Conservation (phyloP, 2,329 filamentous ascomycete genomes). For the Boeremia exigua region DNA sequence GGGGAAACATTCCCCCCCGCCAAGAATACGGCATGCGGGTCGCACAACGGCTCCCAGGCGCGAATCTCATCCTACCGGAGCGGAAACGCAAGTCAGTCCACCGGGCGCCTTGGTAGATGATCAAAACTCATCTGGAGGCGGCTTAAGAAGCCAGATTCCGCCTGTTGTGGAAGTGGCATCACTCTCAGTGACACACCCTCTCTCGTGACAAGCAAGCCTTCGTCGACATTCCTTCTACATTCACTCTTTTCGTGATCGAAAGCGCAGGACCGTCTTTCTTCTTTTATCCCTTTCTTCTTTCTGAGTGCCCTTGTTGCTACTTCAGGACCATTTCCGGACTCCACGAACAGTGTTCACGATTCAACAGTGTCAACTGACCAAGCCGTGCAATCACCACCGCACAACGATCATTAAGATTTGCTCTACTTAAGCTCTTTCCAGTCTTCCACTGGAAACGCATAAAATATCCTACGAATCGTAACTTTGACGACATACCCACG, state of each 20-base stretch:
- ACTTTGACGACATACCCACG: conserved; percentile 9
- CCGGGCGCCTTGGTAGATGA: conserved; percentile 18
- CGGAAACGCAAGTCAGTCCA: conserved; percentile 23
- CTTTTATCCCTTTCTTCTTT: conserved; percentile 20
- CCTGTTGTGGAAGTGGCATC: conserved; percentile 28
- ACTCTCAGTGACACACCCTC: conserved; percentile 34
- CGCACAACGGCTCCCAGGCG: conserved; percentile 31
- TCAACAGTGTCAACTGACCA: conserved; percentile 26
- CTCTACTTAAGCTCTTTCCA: conserved; percentile 17
- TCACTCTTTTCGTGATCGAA: conserved; percentile 34
- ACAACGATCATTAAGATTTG: conserved; percentile 13
- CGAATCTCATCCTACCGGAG: conserved; percentile 27
- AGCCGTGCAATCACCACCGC: conserved; percentile 9
- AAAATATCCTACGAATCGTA: conserved; percentile 11
- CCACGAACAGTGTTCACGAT: conserved; percentile 10
- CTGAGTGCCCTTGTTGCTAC: conserved; percentile 28
- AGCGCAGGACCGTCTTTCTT: conserved; percentile 41
- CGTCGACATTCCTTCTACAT: conserved; percentile 39
- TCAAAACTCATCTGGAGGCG: conserved; percentile 11
- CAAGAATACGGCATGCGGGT: conserved; percentile 27
- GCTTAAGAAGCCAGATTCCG: conserved; percentile 29
- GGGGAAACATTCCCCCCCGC: conserved; percentile 24
- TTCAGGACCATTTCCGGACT: conserved; percentile 9
- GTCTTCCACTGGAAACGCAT: conserved; percentile 19
- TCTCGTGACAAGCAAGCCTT: conserved; percentile 42